Conservation (phyloP, 768 basidiomycete species). For the Auriscalpium vulgare region DNA sequence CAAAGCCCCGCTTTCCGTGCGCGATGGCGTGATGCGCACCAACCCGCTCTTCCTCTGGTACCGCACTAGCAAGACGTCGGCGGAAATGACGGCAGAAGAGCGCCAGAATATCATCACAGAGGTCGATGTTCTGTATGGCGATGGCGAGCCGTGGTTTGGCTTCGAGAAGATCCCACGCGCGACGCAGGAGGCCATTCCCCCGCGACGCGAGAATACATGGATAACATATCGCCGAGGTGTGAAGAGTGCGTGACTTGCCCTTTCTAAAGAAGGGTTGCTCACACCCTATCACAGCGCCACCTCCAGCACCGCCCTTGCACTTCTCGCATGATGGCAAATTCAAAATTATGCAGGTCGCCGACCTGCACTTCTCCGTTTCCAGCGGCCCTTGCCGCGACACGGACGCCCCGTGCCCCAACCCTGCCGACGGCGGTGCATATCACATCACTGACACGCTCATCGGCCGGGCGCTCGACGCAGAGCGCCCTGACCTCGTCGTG, state of each 20-base stretch:
- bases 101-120: slow-evolving; percentile 72
- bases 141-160: slow-evolving; percentile 78
- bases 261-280: too few species aligned
- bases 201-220: slow-evolving; percentile 44
- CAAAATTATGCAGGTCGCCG: slow-evolving; percentile 87
- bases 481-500: slow-evolving; percentile 87
- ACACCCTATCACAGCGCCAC: slow-evolving; percentile 38
- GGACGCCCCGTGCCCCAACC: slow-evolving; percentile 26
- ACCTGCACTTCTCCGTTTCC: slow-evolving; percentile 86
- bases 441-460: slow-evolving; percentile 72
- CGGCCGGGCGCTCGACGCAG: slow-evolving; percentile 58
- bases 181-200: slow-evolving; percentile 31
- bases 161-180: slow-evolving; percentile 67
- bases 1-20: slow-evolving; percentile 52
- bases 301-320: slow-evolving; percentile 69
- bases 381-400: slow-evolving; percentile 75
- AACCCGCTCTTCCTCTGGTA: slow-evolving; percentile 75
- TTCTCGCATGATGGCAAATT: slow-evolving; percentile 80
- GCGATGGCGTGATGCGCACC: slow-evolving; percentile 50
- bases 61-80: slow-evolving; percentile 53
- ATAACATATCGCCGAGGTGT: slow-evolving; percentile 66
- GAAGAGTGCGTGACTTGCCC: slow-evolving; percentile 42
- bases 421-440: slow-evolving; percentile 53
- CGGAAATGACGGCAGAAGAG: slow-evolving; percentile 51
- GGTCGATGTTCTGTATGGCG: slow-evolving; percentile 84